A percentile compares a stretch with the other conserved stretches of the same genome.
These are phyloP conservation scores for Euphorbia corollata DNA, from an alignment of 441 rosid genomes.

Conservation along the genomic window DNA sequence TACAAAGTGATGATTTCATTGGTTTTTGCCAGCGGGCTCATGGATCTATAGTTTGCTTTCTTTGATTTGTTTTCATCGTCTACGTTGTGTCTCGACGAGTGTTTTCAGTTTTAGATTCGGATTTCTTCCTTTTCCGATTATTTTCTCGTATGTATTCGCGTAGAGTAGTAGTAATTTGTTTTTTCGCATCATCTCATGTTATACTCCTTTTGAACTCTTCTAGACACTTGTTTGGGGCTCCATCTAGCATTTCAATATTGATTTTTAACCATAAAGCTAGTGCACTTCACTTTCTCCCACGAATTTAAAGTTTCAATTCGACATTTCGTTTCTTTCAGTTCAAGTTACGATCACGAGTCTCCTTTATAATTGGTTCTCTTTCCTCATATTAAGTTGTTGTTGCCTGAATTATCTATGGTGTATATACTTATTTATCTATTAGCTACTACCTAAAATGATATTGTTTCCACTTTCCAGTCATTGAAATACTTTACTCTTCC, in stretches of 20 bases:
- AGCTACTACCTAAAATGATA: neutral
- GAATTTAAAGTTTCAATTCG: slow-evolving; percentile 4
- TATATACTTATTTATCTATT: neutral
- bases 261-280: slow-evolving; percentile 8
- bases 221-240: too few relatives aligned
- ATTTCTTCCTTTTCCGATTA: slow-evolving; percentile 16
- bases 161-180: neutral
- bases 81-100: slow-evolving; percentile 15
- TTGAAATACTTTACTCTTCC: neutral
- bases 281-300: slow-evolving; percentile 1
- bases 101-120: slow-evolving; percentile 20
- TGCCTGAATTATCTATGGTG: neutral
- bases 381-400: neutral
- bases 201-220: slow-evolving; percentile 9
- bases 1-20: slow-evolving; percentile 30
- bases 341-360: slow-evolving; percentile 6
- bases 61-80: slow-evolving; percentile 21
- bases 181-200: slow-evolving; percentile 9
- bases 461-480: neutral
- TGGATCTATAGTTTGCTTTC: slow-evolving; percentile 50
- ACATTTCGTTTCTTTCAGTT: slow-evolving; percentile 5
- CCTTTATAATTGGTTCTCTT: neutral
- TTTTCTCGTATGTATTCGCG: neutral
- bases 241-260: neutral
- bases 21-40: slow-evolving; percentile 18